Percentiles rank a stretch among this genome's conserved stretches.
These are phyloP conservation scores for Wallacemonas collosoma DNA, from an alignment of 208 protist genomes.

Conservation along the genomic window DNA sequence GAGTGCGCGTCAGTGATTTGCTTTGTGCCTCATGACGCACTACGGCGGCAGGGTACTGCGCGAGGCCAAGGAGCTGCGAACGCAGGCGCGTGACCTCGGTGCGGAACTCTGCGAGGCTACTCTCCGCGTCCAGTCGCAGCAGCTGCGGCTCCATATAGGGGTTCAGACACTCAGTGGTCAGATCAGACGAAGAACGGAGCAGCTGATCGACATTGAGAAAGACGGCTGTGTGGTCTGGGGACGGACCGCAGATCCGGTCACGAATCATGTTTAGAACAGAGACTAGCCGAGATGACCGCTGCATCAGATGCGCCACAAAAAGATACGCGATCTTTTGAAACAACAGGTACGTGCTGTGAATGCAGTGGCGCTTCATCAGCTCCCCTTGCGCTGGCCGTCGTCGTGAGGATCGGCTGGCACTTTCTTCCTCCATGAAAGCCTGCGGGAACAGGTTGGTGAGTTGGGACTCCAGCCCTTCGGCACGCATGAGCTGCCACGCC, in stretches of 20 bases:
- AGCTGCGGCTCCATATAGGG: slow-evolving; percentile 3
- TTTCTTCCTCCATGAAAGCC: slow-evolving; percentile 12
- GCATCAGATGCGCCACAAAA: slow-evolving; percentile 1
- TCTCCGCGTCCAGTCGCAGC: slow-evolving; percentile 28
- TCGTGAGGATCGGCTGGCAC: not conserved
- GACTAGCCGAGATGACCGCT: not conserved
- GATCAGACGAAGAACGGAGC: not conserved
- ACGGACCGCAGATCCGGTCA: slow-evolving; percentile 12
- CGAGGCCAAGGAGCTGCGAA: slow-evolving; percentile 13
- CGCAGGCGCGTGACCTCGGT: slow-evolving; percentile 19
- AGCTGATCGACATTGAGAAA: slow-evolving; percentile 10
- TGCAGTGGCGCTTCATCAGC: slow-evolving; percentile 18
- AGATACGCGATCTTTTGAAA: slow-evolving; percentile 18
- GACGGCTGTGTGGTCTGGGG: slow-evolving; percentile 11
- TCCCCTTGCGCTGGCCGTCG: slow-evolving; percentile 9
- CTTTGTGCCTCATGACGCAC: not conserved
- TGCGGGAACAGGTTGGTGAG: not conserved
- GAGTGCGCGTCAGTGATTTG: not conserved
- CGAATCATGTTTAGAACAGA: slow-evolving; percentile 11
- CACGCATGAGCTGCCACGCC: slow-evolving; percentile 19
- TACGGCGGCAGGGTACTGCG: slow-evolving; percentile 12
- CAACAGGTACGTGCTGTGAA: slow-evolving; percentile 10
- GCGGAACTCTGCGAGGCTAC: slow-evolving; percentile 42
- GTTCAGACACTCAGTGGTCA: not conserved
- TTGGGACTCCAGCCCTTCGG: slow-evolving; percentile 4